Base-by-base conservation (phyloP, 768 basidiomycete species). In the Boletus vinaceobasis region DNA sequence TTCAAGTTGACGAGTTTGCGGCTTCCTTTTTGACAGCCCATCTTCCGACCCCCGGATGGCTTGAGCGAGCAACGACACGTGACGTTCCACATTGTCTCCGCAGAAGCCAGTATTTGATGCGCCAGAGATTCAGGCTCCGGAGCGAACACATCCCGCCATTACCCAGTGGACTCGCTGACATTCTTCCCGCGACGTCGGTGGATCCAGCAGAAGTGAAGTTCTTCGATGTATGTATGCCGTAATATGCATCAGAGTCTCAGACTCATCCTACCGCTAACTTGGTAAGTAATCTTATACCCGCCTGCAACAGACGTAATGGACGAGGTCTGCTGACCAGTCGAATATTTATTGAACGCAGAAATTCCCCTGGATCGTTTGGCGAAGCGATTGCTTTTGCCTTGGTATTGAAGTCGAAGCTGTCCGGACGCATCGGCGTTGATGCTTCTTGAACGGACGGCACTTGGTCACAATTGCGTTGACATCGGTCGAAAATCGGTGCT, bases 131-230 rank as follows among this genome's bases (percentile, higher is more conserved):
- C 36, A 43, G 48, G 26, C 35, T 42, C 50, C 51, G 52, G 44
- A 50, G 29, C 14, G 55, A 36, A 48, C 29, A 36, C 23, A 40
- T 32, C 19, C 39, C 47, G 38, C 39, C 39, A 39, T 57, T 38
- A 40, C 26, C 5, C 26, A n/a, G n/a, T n/a, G 9, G 31, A n/a
- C 27, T 50, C 23, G 9, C 49, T 43, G 45, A 44, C 51, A 15
- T 36, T 27, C 27, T 50, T 51, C 14, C 44, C 26, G 47, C 36
- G 42, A 60, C 31, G 44, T 48, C 14, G 44, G 49, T 39, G 52
- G 36, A 54, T 58, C 52, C 43, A 17, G 13, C 23, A 11, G 15
- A 35, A 26, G 21, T 6, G 19, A 29, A 1, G n/a, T 45, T 31
- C 19, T 31, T 19, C n/a, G 29, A 19, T 19, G 15, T n/a, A 44